phyloP scores from a whole-genome alignment of 2,329 filamentous ascomycete genomes.

The Phialophora macrospora region DNA sequence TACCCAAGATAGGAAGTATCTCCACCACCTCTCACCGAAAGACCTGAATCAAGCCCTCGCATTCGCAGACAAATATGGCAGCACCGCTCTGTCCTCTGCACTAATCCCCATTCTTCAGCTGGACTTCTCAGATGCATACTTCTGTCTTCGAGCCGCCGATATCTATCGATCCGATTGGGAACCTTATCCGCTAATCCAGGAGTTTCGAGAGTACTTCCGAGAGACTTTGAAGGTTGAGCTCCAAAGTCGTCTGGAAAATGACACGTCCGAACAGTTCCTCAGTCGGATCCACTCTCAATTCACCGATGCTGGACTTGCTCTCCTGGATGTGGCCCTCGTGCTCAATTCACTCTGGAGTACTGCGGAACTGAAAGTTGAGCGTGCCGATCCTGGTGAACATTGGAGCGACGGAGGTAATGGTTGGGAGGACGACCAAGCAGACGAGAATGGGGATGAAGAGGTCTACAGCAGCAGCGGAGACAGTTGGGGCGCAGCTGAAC shows the following conservation, averaged over 20 bases:
- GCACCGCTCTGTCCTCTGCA: not conserved
- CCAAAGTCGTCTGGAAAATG: not conserved
- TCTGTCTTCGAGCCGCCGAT: not conserved
- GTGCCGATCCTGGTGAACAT: not conserved
- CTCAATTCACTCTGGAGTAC: conserved; percentile 4
- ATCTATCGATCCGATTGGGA: conserved; percentile 3
- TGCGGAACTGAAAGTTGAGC: not conserved
- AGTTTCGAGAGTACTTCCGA: conserved; percentile 10
- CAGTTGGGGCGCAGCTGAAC: not conserved
- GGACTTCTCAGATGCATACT: not conserved
- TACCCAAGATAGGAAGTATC: not conserved
- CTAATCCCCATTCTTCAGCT: not conserved
- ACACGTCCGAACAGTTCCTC: not conserved
- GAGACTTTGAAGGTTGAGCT: not conserved
- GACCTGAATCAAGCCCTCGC: not conserved
- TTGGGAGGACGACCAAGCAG: not conserved
- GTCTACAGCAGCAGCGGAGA: not conserved
- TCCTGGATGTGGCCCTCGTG: conserved; percentile 8
- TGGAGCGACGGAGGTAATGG: not conserved
- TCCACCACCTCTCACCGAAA: not conserved
- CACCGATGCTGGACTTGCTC: not conserved
- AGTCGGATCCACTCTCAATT: not conserved
- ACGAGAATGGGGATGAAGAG: not conserved
- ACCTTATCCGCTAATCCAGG: no score
- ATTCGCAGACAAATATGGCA: not conserved